Evolutionary conservation across 345 rosid species (phyloP), one percentile per base, ranked within the genome.

Genomic region (Trapa incisa): DNA sequence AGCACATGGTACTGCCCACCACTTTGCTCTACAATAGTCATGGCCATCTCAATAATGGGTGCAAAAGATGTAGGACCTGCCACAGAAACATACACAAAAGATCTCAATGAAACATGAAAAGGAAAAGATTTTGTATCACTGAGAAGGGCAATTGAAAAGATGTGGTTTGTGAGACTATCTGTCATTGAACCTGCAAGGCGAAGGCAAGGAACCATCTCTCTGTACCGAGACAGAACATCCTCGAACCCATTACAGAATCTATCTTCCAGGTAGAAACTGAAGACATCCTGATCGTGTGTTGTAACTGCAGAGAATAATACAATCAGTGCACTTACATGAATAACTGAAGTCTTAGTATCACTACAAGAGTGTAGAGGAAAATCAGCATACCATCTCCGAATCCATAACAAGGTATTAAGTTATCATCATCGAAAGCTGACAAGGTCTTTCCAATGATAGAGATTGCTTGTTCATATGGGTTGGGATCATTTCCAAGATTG

Each of bases 211-310:
- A 83, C 83, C 6, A 95, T 85, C 42, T 89, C 90, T 80, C 82
- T 87, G 74, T 91, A 95, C 54, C 81, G 85, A 65, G 75, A 45
- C 37, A 95, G 87, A 41, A 89, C 96, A 71, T 91, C 96, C 77
- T 95, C 97, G 61, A 95, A 95, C 39, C 99, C 99, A 22, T 80
- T 71, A 68, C 96, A 95, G 76, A 65, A 73, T 61, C 77, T 72
- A 71, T 87, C 96, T 42, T 85, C 84, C 0, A 78, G 75, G 77
- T 76, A 75, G 84, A 95, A 95, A 77, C 88, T 80, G 74, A 95
- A 89, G 36, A 95, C 93, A 53, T 95, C 97, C 74, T 89, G 96
- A 74, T 91, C 97, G 74, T 91, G 97, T 0, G 99, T 91, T 47
- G 94, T 81, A 48, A 96, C 96, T 93, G 80, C 74, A 72, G 67